These are phyloP conservation scores for Boletellus deceptivus DNA, from an alignment of 1,284 basidiomycete genomes.

Conservation along the genomic window DNA sequence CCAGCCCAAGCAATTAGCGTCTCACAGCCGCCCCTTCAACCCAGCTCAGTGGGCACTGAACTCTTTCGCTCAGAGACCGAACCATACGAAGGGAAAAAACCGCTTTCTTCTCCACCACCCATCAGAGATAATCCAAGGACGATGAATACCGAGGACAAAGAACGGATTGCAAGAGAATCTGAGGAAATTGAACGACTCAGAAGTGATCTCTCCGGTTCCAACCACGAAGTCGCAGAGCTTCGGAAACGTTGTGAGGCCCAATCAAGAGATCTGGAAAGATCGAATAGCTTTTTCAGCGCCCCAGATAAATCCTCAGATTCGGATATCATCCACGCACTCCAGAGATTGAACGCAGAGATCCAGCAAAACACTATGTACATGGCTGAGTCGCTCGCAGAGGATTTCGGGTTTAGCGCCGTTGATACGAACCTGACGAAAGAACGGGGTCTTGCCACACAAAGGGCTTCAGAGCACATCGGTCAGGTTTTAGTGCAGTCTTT, in stretches of 20 bases:
- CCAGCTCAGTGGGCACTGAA: too few relatives aligned
- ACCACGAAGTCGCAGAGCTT: neutral
- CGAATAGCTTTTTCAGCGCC: slow-evolving; percentile 8
- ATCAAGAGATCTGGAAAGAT: slow-evolving; percentile 1
- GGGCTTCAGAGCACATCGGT: neutral
- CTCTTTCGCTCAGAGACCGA: neutral
- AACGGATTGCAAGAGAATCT: neutral
- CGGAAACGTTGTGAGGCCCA: neutral
- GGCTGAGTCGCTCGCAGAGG: slow-evolving; percentile 19
- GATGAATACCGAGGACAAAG: neutral
- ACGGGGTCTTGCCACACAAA: neutral
- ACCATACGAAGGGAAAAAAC: neutral
- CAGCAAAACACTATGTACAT: slow-evolving; percentile 25
- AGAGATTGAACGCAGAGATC: slow-evolving; percentile 26
- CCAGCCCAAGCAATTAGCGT: too few relatives aligned
- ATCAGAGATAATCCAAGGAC: neutral
- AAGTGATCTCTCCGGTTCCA: neutral
- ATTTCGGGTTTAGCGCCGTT: slow-evolving; percentile 9
- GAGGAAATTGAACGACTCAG: neutral
- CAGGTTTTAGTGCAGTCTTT: slow-evolving; percentile 4
- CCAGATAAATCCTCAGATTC: slow-evolving; percentile 21
- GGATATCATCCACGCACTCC: slow-evolving; percentile 23
- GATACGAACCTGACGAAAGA: neutral
- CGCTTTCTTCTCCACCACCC: neutral
- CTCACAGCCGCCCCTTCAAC: too few relatives aligned